Conservation (phyloP, 1,284 basidiomycete genomes). For the Bondarzewia mesenterica region DNA sequence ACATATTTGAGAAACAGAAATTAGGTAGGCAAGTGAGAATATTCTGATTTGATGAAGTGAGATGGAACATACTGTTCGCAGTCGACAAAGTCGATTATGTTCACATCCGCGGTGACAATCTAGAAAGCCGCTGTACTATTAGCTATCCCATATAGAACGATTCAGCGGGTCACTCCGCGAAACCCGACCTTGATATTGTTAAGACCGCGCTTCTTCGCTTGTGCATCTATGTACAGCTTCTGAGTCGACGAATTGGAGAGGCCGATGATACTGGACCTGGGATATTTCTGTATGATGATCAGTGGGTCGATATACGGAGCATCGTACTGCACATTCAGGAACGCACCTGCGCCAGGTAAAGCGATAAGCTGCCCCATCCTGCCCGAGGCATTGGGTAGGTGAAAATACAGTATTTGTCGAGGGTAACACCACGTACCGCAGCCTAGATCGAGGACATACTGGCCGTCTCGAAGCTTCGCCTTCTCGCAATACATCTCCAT, state of each 20-base stretch:
- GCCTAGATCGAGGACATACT: conserved; percentile 65
- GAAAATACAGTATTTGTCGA: not conserved
- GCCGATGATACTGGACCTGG: conserved; percentile 55
- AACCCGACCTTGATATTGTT: conserved; percentile 45
- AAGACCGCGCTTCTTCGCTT: conserved; percentile 43
- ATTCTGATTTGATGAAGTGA: conserved; percentile 4
- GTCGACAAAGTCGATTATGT: conserved; percentile 51
- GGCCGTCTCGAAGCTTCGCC: conserved; percentile 56
- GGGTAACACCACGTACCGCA: conserved; percentile 61
- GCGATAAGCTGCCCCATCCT: conserved; percentile 69
- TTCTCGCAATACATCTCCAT: conserved; percentile 66
- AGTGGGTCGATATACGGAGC: not conserved
- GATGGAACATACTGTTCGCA: conserved; percentile 33
- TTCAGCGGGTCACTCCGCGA: not conserved
- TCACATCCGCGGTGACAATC: conserved; percentile 71
- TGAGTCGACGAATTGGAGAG: conserved; percentile 71
- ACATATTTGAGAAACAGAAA: too few species aligned
- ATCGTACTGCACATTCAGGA: not conserved
- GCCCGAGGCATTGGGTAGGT: not conserved
- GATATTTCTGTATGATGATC: conserved; percentile 47
- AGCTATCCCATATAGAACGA: too few species aligned
- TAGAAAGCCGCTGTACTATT: conserved; percentile 21
- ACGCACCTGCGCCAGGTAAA: conserved; percentile 60
- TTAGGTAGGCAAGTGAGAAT: conserved; percentile 15
- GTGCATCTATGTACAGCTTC: conserved; percentile 57